Evolutionary conservation across 805 yeast species (phyloP), one percentile per base, ranked within the genome.

Genomic region (Ogataea populi-albae): DNA sequence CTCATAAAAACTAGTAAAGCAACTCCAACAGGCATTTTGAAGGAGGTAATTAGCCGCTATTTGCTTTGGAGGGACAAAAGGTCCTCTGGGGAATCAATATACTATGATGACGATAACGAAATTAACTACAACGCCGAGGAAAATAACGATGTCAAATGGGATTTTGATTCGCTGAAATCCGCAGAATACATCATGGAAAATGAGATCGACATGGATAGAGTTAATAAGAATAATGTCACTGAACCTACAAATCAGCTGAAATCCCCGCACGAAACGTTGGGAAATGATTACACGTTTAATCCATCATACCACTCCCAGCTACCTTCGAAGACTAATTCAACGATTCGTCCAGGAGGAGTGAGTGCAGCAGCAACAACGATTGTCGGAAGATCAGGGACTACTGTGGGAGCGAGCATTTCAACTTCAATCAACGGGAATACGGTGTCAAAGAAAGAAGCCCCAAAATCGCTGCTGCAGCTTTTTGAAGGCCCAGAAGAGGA

Each of bases 81-180:
- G 47, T 64, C 77, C 2, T 60, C 76, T 20, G 65, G 79, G 30
- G 82, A 77, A 45, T 69, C 78, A 27, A 63, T 73, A 27, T 59
- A 44, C 24, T 58, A 68, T 38, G 68, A 63, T 12, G 74, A 66
- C 41, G 72, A 74, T 17, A 68, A 58, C 33, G 71, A 49, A 28
- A 49, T 46, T 37, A 35, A 46, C n/a, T 30, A 43, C 25, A 45
- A 47, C 34, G 6, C 41, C 9, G 61, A 57, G 34, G 59, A 51
- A 23, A 36, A 59, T 29, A 55, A 62, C 15, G 77, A 70, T 39
- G 77, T 83, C 16, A 81, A 82, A 55, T 87, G 96, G 96, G 96
- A 87, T 61, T 87, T 87, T 52, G 95, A 87, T 57, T 83, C 93
- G 1, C 62, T 86, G 36, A 80, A 83, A 52, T 74, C 83, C 26